A percentile compares a stretch with the other conserved stretches of the same genome.
These are phyloP conservation scores for Endogone sp. DNA, from an alignment of 192 early-diverging fungal genomes.

Conservation along the genomic window DNA sequence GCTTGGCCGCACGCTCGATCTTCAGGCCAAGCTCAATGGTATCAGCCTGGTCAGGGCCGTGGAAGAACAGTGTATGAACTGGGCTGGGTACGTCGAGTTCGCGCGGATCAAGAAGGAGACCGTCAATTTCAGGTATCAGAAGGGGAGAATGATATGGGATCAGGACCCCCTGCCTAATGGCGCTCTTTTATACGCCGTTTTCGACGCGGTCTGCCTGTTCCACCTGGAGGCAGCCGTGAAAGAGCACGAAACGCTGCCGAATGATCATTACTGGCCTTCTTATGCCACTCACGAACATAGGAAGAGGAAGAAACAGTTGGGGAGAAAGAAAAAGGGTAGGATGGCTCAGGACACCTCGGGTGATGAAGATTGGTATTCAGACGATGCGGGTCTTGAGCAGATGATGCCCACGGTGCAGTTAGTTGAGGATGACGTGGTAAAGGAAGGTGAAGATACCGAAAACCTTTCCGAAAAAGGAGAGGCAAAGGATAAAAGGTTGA, in stretches of 20 bases:
- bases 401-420: too few species aligned
- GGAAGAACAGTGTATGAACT: conserved; percentile 12
- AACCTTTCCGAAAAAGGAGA: not conserved
- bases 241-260: not conserved
- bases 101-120: conserved; percentile 14
- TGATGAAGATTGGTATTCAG: not conserved
- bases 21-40: conserved; percentile 16
- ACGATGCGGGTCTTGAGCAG: not conserved
- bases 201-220: conserved; percentile 26
- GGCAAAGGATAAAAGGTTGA: not conserved
- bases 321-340: not conserved
- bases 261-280: not conserved
- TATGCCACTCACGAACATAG: not conserved
- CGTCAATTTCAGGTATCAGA: conserved; percentile 5
- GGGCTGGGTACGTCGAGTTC: conserved; percentile 22
- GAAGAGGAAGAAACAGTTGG: not conserved
- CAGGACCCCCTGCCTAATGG: conserved; percentile 11
- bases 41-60: conserved; percentile 17
- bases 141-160: conserved; percentile 18
- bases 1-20: conserved; percentile 18
- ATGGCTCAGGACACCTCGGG: not conserved
- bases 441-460: not conserved
- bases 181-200: conserved; percentile 27
- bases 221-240: conserved; percentile 13
- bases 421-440: not conserved